A percentile compares a stretch with the other conserved stretches of the same genome.
These are phyloP conservation scores for Melocanna baccifera DNA, from an alignment of 176 grass and related monocot genomes.

Conservation along the genomic window DNA sequence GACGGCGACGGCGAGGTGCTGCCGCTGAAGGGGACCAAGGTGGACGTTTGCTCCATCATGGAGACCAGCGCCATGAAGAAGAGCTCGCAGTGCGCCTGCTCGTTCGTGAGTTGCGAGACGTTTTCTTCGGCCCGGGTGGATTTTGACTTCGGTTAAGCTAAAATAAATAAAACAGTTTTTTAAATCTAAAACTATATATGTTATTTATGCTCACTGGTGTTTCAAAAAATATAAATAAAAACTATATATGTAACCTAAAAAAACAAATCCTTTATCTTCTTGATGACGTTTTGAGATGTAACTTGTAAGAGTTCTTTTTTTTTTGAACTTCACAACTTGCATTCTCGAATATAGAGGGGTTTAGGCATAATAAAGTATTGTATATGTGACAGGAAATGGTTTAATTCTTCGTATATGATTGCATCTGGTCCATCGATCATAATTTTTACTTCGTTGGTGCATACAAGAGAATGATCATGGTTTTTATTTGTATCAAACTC, in stretches of 20 bases:
- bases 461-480: background rate
- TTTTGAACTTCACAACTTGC: background rate
- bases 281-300: background rate
- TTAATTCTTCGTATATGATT: background rate
- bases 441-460: background rate
- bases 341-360: background rate
- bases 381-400: background rate
- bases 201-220: no score
- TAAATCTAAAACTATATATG: no score
- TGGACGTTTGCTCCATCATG: slow-evolving; percentile 55
- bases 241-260: no score
- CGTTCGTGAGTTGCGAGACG: no score
- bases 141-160: no score
- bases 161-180: no score
- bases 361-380: background rate
- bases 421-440: background rate
- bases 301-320: background rate
- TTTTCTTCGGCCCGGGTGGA: no score
- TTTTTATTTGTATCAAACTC: background rate
- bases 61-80: slow-evolving; percentile 77
- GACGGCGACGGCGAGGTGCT: slow-evolving; percentile 16
- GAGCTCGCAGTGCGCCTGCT: slow-evolving; percentile 52
- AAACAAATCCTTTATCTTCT: no score
- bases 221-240: no score
- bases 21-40: slow-evolving; percentile 47